phyloP scores from a whole-genome alignment of 1,139 yeast genomes.

The Wickerhamomyces sp. region DNA sequence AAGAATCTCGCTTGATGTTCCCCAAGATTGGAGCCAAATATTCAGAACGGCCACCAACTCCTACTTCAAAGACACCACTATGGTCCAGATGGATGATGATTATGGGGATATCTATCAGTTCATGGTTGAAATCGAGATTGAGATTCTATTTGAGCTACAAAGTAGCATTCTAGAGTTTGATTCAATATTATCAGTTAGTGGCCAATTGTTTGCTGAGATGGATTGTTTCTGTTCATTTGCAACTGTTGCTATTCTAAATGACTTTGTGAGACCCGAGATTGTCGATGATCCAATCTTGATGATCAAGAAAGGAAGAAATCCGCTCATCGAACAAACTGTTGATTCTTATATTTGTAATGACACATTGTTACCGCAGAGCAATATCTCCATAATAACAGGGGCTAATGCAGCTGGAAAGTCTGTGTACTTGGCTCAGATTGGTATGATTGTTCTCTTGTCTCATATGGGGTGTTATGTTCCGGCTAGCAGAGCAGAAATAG shows the following conservation, averaged over 20 bases:
- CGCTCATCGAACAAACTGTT: conserved; percentile 35
- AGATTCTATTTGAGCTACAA: conserved; percentile 32
- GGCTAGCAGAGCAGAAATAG: conserved; percentile 36
- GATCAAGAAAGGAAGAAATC: conserved; percentile 33
- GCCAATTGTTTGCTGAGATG: conserved; percentile 29
- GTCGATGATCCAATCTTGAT: conserved; percentile 20
- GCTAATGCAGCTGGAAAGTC: conserved; percentile 52
- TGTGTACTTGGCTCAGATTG: conserved; percentile 39
- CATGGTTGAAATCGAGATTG: conserved; percentile 38
- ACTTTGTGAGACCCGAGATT: conserved; percentile 35
- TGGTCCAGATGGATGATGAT: conserved; percentile 30
- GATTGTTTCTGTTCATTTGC: conserved; percentile 38
- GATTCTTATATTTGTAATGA: conserved; percentile 35
- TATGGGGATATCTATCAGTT: conserved; percentile 39
- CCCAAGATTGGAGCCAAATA: conserved; percentile 30
- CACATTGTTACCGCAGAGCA: conserved; percentile 24
- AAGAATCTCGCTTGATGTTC: conserved; percentile 3
- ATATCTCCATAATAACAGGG: conserved; percentile 37
- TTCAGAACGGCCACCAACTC: conserved; percentile 34
- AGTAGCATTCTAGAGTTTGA: conserved; percentile 23
- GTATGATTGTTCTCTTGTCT: conserved; percentile 38
- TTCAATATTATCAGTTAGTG: conserved; percentile 15
- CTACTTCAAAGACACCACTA: conserved; percentile 33
- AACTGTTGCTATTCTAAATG: conserved; percentile 27
- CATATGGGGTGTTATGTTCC: conserved; percentile 49